Conservation (phyloP, 768 basidiomycete species). For the Mycena amicta region DNA sequence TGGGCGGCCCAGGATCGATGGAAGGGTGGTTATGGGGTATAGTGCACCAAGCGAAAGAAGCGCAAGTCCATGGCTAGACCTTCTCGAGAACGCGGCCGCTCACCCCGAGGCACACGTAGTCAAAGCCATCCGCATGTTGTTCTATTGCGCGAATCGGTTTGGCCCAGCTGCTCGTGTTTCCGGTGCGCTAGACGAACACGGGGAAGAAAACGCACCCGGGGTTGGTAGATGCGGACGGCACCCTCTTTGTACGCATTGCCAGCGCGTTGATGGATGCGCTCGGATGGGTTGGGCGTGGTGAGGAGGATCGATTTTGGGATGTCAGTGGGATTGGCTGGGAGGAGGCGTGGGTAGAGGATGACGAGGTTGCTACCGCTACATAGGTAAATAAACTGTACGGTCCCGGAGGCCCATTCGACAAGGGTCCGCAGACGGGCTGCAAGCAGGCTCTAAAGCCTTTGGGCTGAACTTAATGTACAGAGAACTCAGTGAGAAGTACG, state of each 20-base stretch:
- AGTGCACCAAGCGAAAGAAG: neutral
- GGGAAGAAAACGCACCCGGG: neutral
- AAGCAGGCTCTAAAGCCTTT: no score
- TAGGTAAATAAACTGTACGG: no score
- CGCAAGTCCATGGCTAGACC: constrained; percentile 1
- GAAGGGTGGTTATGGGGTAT: constrained; percentile 6
- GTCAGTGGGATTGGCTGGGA: constrained; percentile 9
- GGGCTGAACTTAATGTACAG: no score
- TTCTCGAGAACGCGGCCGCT: neutral
- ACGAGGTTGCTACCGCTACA: no score
- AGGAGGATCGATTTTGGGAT: constrained; percentile 2
- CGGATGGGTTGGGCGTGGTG: constrained; percentile 6
- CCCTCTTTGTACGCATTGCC: constrained; percentile 2
- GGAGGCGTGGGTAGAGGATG: constrained; percentile 9
- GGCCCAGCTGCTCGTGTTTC: neutral
- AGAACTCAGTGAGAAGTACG: no score
- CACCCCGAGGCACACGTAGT: constrained; percentile 7
- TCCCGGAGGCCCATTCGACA: no score
- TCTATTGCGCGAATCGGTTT: neutral
- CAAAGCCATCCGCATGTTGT: constrained; percentile 6
- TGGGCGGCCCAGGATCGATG: constrained; percentile 3
- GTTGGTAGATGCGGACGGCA: neutral
- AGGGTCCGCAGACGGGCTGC: no score
- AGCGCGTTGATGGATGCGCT: neutral
- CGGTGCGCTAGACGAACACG: neutral